Base-by-base conservation (phyloP, 2,329 filamentous ascomycete species). In the Purpureocillium takamizusanense region DNA sequence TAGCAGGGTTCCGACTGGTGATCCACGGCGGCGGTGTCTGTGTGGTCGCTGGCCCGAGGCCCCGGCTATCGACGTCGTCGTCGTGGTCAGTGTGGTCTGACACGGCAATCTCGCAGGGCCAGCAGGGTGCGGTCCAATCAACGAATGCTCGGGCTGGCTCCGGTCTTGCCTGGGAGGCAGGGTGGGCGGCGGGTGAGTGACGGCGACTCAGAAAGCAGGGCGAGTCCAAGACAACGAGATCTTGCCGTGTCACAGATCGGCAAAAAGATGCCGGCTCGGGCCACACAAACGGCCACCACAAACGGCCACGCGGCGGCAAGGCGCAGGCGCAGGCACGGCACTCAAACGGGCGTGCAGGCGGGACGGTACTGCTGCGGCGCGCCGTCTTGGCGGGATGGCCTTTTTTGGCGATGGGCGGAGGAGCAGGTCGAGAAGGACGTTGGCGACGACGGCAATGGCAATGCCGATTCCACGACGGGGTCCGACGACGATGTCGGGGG, bases 181-280 rank as follows among this genome's bases (percentile, higher is more conserved):
- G 11, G 18, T 30, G 35, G 35, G 27, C 15, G 21, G 33, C 31
- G 34, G 33, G 32, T 21, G 21, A 32, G 31, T 15, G 33, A 9
- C 21, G 10, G 21, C 21, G 21, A 25, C 21, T 25, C 18, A 9
- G 33, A 14, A 25, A 33, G 21, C 30, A 37, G 23, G 21, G 28
- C 15, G 33, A 35, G 21, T 27, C 35, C 38, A 41, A 31, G 33
- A 25, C 29, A 37, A 32, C n/a, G 21, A 15, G 30, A 15, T 25
- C n/a, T 15, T 13, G 9, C 16, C 33, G 40, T 36, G 38, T 38
- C 33, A 39, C 42, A 10, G 25, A 16, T 39, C 46, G 45, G 46
- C 46, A 48, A 27, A 38, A 44, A 47, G 38, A 44, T 48, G 46
- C 46, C 46, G 46, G 41, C 42, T 45, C 33, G 42, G 38, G 46